Evolutionary conservation across 1,284 basidiomycete genomes (phyloP), one percentile per base, ranked within the genome.

Genomic region (Kwoniella shivajii): DNA sequence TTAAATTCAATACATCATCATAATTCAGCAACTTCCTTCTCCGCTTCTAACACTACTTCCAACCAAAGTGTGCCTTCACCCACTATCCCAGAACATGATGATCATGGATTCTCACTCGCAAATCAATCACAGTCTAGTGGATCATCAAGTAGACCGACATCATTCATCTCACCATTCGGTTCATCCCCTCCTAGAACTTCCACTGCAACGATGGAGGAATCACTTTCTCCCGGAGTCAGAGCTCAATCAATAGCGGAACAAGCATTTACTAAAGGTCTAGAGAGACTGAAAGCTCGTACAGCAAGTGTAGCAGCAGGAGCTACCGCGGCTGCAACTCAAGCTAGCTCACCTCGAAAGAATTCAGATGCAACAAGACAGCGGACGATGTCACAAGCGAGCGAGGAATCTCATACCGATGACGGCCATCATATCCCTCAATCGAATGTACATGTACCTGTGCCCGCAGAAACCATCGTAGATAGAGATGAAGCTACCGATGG

Each of bases 401-500:
- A 66, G 20, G 67, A 70, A n/a, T 37, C 50, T 27, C 30, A 38
- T 22, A 30, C 34, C 3, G 26, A 41, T 36, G 50, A 39, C 46
- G 36, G 16, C 37, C 30, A 14, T 50, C 33, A 20, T 36, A 36
- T 29, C 45, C 57, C 3, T 14, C 30, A 29, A 36, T 33, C 31
- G 31, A 29, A 24, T 56, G 42, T 38, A 37, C 42, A 20, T 22
- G 54, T 22, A 18, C 43, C 51, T 10, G 29, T 59, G 10, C 57
- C 63, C 7, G 56, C 45, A 6, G 69, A 71, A 52, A 62, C 63
- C 5, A 66, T 71, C 26, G 55, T 64, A 7, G 68, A 69, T 43
- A 56, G 46, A 16, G 71, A 75, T 50, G 72, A 67, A 26, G 77
- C 80, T 43, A 95, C 92, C 0, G 93, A 97, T 72, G 71, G 81